Conservation (phyloP, 768 basidiomycete species). For the Mycena alexandri region DNA sequence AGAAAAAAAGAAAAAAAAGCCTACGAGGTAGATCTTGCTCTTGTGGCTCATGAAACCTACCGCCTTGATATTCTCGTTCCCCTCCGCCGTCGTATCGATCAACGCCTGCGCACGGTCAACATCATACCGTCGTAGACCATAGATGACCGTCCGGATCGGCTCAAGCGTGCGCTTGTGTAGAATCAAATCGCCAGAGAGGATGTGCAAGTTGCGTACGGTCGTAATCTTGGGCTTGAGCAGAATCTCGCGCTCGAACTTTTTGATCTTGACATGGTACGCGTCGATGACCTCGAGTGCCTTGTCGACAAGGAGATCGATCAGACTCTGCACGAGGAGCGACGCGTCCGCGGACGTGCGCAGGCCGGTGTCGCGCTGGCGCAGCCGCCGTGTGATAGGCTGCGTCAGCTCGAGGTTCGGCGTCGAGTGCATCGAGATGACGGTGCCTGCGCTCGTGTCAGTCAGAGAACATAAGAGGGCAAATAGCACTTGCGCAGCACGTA, state of each 20-base stretch:
- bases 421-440: constrained; percentile 72
- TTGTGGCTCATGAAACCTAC: constrained; percentile 79
- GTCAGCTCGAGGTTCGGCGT: constrained; percentile 62
- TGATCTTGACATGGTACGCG: constrained; percentile 73
- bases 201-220: constrained; percentile 75
- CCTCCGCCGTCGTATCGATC: constrained; percentile 54
- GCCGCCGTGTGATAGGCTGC: constrained; percentile 68
- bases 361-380: constrained; percentile 71
- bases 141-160: constrained; percentile 78
- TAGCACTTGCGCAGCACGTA: constrained; percentile 40
- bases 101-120: constrained; percentile 74
- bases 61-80: constrained; percentile 55
- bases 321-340: constrained; percentile 75
- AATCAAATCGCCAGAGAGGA: constrained; percentile 80
- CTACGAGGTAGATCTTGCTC: constrained; percentile 75
- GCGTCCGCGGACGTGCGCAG: constrained; percentile 75
- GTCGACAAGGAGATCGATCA: constrained; percentile 80
- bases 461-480: constrained; percentile 3
- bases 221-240: constrained; percentile 71
- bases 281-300: constrained; percentile 77
- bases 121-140: constrained; percentile 78
- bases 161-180: constrained; percentile 82
- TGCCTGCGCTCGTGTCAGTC: constrained; percentile 53
- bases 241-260: constrained; percentile 71
- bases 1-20: constrained; percentile 32